Conservation (phyloP, 139 green algal species). For the Picochlorum sp. region DNA sequence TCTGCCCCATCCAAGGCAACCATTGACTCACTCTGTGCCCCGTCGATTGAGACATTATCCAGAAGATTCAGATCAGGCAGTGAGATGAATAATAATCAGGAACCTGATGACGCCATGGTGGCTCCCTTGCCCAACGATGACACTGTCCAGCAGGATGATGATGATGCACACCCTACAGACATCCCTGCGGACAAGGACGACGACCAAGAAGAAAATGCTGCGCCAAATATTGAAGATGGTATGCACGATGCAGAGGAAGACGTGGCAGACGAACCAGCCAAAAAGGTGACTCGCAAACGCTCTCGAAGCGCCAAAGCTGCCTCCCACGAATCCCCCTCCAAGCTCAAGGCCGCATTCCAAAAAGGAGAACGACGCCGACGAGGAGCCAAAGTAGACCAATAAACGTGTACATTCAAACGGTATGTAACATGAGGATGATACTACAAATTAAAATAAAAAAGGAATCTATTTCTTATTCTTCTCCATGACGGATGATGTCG, state of each 20-base stretch:
- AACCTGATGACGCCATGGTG: background rate
- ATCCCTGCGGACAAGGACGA: background rate
- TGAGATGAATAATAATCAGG: background rate
- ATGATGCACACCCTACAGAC: too few relatives aligned
- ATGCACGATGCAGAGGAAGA: background rate
- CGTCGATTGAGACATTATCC: conserved; percentile 14
- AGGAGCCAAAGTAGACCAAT: background rate
- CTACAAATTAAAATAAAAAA: background rate
- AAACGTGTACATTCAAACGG: background rate
- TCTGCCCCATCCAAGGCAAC: conserved; percentile 2
- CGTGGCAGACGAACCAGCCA: background rate
- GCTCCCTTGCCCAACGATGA: too few relatives aligned
- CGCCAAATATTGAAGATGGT: background rate
- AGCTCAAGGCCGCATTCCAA: conserved; percentile 10
- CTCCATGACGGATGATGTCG: background rate
- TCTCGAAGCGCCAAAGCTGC: too few relatives aligned
- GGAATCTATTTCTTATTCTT: conserved; percentile 1
- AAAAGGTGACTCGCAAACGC: background rate
- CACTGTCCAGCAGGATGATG: conserved; percentile 4
- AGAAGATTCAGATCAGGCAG: conserved; percentile 17
- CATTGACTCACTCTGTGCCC: conserved; percentile 20
- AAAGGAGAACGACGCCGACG: background rate
- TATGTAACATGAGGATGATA: too few relatives aligned
- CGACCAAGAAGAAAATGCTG: background rate
- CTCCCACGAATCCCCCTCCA: conserved; percentile 3